Evolutionary conservation across 2,329 filamentous ascomycete species (phyloP), one percentile per base, ranked within the genome.

Genomic region (Xylaria sp.): DNA sequence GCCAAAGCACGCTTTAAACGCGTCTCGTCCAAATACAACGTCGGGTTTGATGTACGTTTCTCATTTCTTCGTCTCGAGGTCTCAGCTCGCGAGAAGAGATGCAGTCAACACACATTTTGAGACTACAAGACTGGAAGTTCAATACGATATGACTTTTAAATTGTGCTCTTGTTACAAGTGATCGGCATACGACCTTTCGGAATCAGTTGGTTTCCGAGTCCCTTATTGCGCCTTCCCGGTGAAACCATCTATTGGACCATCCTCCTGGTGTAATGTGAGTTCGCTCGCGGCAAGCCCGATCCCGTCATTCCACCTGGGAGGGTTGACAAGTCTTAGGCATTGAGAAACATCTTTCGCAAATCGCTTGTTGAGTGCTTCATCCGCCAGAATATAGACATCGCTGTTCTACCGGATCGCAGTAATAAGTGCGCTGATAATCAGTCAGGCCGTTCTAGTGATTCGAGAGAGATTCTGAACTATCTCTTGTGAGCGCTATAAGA

Each of bases 341-440:
- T 13, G 20, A 42, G 58, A 10, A 51, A 42, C 17, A 51, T 57
- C 49, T 40, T 38, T 1, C 11, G 51, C 9, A 23, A 56, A 36
- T 38, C 20, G 38, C 57, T 60, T 23, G 20, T 38, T 38, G 42
- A 53, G 59, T 17, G 42, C 42, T n/a, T 49, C 51, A 26, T 66
- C 58, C 9, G 13, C 51, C 6, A 23, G 31, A 11, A 23, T 62
- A 13, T 51, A 58, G 17, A 51, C 42, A 33, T 23, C 31, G 11
- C 33, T 11, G 17, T 58, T 66, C 17, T 51, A 17, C 51, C 13
- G 3, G 53, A 7, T 58, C 6, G 10, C 26, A 13, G 26, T 57
- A 54, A 15, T 40, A 62, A n/a, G 13, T 15, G 11, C 28, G 56
- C 49, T 68, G 56, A 7, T 23, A 38, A 40, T 42, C 36, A 11